A percentile compares a stretch with the other conserved stretches of the same genome.
phyloP scores from a whole-genome alignment of 306 rosid genomes.

The Rosa chinensis region DNA sequence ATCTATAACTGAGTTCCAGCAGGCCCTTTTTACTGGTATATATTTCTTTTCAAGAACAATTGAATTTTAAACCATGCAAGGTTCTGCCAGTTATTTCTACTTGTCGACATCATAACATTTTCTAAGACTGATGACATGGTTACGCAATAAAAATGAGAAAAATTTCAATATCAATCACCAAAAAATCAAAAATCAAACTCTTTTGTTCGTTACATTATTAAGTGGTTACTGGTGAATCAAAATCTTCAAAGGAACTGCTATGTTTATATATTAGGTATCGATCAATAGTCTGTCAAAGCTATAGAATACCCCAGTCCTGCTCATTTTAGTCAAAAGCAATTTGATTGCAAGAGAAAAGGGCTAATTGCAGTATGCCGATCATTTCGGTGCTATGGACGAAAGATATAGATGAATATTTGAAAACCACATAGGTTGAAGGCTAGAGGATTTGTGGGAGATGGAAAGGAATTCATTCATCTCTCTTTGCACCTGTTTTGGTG shows the following conservation, averaged over 20 bases:
- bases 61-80: too few relatives aligned
- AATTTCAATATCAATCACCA: background rate
- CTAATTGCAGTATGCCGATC: background rate
- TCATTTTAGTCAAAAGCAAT: background rate
- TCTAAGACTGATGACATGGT: background rate
- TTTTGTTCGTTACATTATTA: too few relatives aligned
- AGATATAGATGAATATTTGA: background rate
- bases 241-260: background rate
- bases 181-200: background rate
- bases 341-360: background rate
- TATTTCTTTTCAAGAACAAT: too few relatives aligned
- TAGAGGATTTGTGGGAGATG: background rate
- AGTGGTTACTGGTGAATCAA: background rate
- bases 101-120: too few relatives aligned
- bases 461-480: background rate
- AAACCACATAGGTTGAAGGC: background rate
- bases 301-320: background rate
- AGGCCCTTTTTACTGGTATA: too few relatives aligned
- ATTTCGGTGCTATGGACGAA: too few relatives aligned
- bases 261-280: background rate
- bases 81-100: background rate
- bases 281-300: background rate
- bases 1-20: too few relatives aligned
- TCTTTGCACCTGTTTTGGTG: background rate
- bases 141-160: background rate